These are phyloP conservation scores for Salix dunnii DNA, from an alignment of 345 rosid genomes.

Conservation along the genomic window DNA sequence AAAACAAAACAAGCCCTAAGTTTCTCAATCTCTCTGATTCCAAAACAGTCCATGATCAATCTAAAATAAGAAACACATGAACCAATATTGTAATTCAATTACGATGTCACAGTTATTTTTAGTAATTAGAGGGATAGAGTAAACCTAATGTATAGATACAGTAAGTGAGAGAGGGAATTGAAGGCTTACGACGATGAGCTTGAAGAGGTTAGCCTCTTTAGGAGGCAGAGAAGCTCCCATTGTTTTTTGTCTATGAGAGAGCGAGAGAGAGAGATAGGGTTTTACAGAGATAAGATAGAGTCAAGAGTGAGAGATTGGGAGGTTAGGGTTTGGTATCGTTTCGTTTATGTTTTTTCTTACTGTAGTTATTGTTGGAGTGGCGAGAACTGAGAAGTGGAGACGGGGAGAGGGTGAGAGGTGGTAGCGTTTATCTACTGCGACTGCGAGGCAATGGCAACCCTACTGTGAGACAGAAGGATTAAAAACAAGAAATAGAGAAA, in stretches of 20 bases:
- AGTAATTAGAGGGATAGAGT: not conserved
- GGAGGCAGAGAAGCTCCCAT: constrained; percentile 99
- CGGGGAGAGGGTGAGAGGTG: constrained; percentile 14
- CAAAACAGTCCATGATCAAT: not conserved
- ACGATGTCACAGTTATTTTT: not conserved
- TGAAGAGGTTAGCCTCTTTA: constrained; percentile 99
- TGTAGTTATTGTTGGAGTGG: not conserved
- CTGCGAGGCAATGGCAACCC: constrained; percentile 40
- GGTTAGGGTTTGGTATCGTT: not conserved
- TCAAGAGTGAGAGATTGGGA: not conserved
- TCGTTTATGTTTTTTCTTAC: not conserved
- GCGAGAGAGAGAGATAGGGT: not conserved
- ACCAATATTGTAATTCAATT: not conserved
- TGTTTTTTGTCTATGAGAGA: constrained; percentile 9
- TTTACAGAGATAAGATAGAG: constrained; percentile 9
- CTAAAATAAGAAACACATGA: not conserved
- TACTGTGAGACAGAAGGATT: constrained; percentile 33
- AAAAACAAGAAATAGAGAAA: not conserved
- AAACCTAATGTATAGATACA: not conserved
- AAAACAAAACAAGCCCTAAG: not conserved
- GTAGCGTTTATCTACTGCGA: constrained; percentile 74
- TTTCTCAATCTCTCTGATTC: not conserved
- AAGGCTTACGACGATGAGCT: constrained; percentile 92
- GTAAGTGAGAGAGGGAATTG: constrained; percentile 16
- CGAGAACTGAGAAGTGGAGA: not conserved